Evolutionary conservation across 2,329 filamentous ascomycete species (phyloP).

Genomic region (Corniculantispora saksenae): DNA sequence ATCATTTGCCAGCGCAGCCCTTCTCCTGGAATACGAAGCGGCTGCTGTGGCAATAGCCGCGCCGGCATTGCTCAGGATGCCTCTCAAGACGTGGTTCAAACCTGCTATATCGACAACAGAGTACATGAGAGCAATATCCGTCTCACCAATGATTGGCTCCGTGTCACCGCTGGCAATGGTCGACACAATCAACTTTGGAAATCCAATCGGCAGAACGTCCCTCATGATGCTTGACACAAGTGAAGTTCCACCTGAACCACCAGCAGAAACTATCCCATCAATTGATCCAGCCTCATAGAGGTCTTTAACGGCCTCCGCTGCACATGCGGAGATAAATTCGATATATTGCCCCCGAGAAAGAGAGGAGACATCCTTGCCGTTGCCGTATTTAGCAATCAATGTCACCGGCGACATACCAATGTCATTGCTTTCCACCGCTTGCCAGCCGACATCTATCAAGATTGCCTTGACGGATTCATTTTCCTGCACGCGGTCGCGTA

Average conservation of each 20-base stretch:
- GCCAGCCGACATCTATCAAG: conserved; percentile 50
- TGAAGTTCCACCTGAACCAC: conserved; percentile 64
- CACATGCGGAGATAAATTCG: conserved; percentile 52
- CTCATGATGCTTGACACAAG: conserved; percentile 63
- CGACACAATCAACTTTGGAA: conserved; percentile 70
- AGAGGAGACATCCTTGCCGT: conserved; percentile 33
- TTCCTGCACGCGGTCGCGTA: conserved; percentile 47
- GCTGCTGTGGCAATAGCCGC: conserved; percentile 63
- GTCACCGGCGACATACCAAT: conserved; percentile 49
- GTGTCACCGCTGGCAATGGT: conserved; percentile 70
- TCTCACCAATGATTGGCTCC: conserved; percentile 64
- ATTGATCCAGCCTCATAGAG: conserved; percentile 42
- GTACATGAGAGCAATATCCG: conserved; percentile 70
- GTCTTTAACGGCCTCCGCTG: conserved; percentile 41
- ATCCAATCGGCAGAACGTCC: conserved; percentile 59
- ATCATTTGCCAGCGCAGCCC: background rate
- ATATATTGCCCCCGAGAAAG: conserved; percentile 58
- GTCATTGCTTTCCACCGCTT: conserved; percentile 38
- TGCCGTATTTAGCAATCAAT: conserved; percentile 39
- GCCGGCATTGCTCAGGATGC: conserved; percentile 63
- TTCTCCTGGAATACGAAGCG: conserved; percentile 36
- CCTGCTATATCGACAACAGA: conserved; percentile 72
- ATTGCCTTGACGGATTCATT: conserved; percentile 23
- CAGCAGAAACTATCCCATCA: conserved; percentile 60
- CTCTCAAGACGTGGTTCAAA: conserved; percentile 58